Conservation (phyloP, 2,329 filamentous ascomycete species). For the Pseudopithomyces maydicus region DNA sequence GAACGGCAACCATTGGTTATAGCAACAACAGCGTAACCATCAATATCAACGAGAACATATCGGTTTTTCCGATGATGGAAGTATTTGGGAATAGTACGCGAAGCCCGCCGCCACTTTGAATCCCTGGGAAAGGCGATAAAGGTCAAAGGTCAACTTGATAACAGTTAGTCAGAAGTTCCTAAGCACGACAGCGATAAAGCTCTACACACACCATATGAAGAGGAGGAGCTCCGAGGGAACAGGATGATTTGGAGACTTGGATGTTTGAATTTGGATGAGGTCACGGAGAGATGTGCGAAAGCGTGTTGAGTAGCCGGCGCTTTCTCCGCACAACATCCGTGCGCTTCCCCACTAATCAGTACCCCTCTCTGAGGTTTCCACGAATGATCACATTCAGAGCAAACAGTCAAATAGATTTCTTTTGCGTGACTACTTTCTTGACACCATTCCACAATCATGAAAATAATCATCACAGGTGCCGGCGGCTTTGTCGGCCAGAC, state of each 20-base stretch:
- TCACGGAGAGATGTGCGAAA: constrained; percentile 38
- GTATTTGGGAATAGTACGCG: too few relatives aligned
- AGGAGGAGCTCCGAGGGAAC: background rate
- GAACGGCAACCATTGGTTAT: background rate
- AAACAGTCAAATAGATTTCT: background rate
- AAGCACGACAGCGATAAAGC: too few relatives aligned
- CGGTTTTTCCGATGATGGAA: too few relatives aligned
- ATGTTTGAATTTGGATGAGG: background rate
- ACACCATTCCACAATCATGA: constrained; percentile 11
- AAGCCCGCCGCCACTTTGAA: too few relatives aligned
- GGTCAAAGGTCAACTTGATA: too few relatives aligned
- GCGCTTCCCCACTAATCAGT: constrained; percentile 4
- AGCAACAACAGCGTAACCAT: background rate
- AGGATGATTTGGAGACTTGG: background rate
- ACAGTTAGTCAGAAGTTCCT: too few relatives aligned
- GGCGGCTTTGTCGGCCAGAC: constrained; percentile 69
- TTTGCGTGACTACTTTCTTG: background rate
- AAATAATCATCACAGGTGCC: constrained; percentile 67
- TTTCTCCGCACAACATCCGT: background rate
- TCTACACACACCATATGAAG: too few relatives aligned
- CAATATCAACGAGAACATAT: background rate
- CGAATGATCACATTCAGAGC: background rate
- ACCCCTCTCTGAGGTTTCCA: background rate
- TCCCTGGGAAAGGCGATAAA: too few relatives aligned
- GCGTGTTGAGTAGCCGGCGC: background rate